Conservation (phyloP, 768 basidiomycete genomes). For the Mycena vulgaris region DNA sequence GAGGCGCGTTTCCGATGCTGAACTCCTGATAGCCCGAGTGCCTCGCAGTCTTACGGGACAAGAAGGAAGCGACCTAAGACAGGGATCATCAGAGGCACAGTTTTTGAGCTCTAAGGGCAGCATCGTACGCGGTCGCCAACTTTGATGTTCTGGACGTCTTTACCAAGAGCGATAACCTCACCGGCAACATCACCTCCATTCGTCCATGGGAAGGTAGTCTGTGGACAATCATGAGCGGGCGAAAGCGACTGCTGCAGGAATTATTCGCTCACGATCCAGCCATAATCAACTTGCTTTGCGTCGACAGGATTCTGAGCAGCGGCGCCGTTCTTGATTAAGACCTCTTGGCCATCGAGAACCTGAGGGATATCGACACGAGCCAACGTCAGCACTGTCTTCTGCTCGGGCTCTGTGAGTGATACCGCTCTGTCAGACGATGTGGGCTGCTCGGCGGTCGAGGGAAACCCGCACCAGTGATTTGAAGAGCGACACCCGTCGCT, state of each 20-base stretch:
- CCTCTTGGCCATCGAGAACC: conserved; percentile 23
- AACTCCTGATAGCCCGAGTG: conserved; percentile 28
- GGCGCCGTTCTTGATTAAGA: conserved; percentile 27
- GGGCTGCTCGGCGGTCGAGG: conserved; percentile 19
- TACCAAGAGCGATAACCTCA: conserved; percentile 25
- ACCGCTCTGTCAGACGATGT: conserved; percentile 10
- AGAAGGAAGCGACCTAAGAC: conserved; percentile 24
- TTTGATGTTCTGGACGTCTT: conserved; percentile 26
- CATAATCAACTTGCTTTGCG: conserved; percentile 27
- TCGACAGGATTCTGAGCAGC: conserved; percentile 31
- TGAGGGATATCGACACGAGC: conserved; percentile 29
- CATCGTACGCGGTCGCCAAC: conserved; percentile 29
- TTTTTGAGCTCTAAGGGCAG: conserved; percentile 27
- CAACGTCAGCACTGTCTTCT: conserved; percentile 26
- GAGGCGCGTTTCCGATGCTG: conserved; percentile 29
- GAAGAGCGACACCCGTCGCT: conserved; percentile 25
- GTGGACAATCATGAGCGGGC: conserved; percentile 21
- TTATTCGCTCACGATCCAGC: conserved; percentile 20
- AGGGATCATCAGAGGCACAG: conserved; percentile 27
- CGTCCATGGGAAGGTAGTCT: conserved; percentile 26
- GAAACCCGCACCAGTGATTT: conserved; percentile 25
- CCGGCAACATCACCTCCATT: conserved; percentile 25
- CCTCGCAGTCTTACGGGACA: conserved; percentile 28
- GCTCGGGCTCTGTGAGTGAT: conserved; percentile 22
- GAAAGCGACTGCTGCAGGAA: conserved; percentile 18